A percentile compares a stretch with the other conserved stretches of the same genome.
These are phyloP conservation scores for Knufia petricola DNA, from an alignment of 2,329 filamentous ascomycete genomes.

Conservation along the genomic window DNA sequence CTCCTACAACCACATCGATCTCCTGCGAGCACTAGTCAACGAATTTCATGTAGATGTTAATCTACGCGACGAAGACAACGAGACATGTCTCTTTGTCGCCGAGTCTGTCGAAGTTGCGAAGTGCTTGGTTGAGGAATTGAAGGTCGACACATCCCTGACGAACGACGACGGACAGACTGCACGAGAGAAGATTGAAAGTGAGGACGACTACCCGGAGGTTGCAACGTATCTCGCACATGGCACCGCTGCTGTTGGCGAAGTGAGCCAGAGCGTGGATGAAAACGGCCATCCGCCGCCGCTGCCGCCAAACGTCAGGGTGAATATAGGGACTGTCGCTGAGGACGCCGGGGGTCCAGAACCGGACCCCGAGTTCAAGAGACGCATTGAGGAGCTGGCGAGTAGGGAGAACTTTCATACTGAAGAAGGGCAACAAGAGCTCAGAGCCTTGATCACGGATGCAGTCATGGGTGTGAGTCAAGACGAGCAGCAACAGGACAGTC, in stretches of 20 bases:
- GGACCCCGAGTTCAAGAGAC: slow-evolving; percentile 71
- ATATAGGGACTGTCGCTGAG: slow-evolving; percentile 53
- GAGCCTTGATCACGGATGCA: slow-evolving; percentile 70
- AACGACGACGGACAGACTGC: slow-evolving; percentile 74
- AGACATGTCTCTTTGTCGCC: slow-evolving; percentile 89
- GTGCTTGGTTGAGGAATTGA: slow-evolving; percentile 72
- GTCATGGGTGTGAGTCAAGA: slow-evolving; percentile 57
- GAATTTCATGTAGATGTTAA: slow-evolving; percentile 73
- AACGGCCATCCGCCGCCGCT: slow-evolving; percentile 48
- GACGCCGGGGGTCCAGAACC: slow-evolving; percentile 48
- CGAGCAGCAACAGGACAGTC: slow-evolving; percentile 49
- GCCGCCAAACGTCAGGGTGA: slow-evolving; percentile 68
- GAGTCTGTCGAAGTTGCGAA: slow-evolving; percentile 72
- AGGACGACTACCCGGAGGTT: slow-evolving; percentile 68
- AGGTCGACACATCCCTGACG: slow-evolving; percentile 53
- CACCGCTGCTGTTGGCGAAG: slow-evolving; percentile 24
- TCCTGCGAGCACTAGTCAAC: slow-evolving; percentile 64
- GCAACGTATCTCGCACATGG: slow-evolving; percentile 55
- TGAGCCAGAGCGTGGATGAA: slow-evolving; percentile 19
- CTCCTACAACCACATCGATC: slow-evolving; percentile 78
- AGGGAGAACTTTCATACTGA: slow-evolving; percentile 75
- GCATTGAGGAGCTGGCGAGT: slow-evolving; percentile 81
- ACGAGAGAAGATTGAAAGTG: slow-evolving; percentile 65
- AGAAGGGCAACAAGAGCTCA: slow-evolving; percentile 67
- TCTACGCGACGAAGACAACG: slow-evolving; percentile 77